Evolutionary conservation across 2,329 filamentous ascomycete genomes (phyloP), one percentile per base, ranked within the genome.

Genomic region (Chaetomium olivaceum): DNA sequence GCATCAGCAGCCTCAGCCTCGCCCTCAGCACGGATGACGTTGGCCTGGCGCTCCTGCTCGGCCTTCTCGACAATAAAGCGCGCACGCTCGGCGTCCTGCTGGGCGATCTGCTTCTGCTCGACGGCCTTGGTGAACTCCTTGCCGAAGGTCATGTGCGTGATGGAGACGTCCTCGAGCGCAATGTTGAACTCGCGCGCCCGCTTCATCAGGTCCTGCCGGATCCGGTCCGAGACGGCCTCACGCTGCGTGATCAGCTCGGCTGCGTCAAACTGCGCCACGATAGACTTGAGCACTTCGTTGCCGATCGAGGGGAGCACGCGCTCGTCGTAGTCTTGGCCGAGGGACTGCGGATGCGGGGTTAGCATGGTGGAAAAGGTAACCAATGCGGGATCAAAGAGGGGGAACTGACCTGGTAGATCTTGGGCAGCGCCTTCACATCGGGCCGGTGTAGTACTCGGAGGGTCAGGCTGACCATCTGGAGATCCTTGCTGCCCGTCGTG

Each of bases 81-180:
- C 58, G 95, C 95, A 71, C 95, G 88, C 85, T 99, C 95, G 70
- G 95, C 95, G 77, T 99, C 95, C 81, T 99, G 95, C 83, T 99
- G 95, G 63, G 95, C 95, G 79, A 99, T 99, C 85, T 99, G 95
- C 89, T 99, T 99, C 87, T 99, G 95, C 83, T 99, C 95, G 75
- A 99, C 95, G 71, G 95, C 95, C 80, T 92, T 91, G 68, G 95
- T 99, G 85, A 99, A 99, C 81, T 99, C 95, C 80, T 94, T 94
- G 73, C 95, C 95, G 78, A 99, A 99, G 61, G 95, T 99, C 95
- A 99, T 99, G 86, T 99, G 95, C 68, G 95, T 99, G 80, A 99
- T 99, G 76, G 92, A 96, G 67, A 99, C 95, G 76, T 99, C 95
- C 81, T 99, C 95, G 62, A 99, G 91, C 31, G 93, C 92, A 76